These are phyloP conservation scores for Aspergillus sp. DNA, from an alignment of 2,329 filamentous ascomycete genomes.

Conservation along the genomic window DNA sequence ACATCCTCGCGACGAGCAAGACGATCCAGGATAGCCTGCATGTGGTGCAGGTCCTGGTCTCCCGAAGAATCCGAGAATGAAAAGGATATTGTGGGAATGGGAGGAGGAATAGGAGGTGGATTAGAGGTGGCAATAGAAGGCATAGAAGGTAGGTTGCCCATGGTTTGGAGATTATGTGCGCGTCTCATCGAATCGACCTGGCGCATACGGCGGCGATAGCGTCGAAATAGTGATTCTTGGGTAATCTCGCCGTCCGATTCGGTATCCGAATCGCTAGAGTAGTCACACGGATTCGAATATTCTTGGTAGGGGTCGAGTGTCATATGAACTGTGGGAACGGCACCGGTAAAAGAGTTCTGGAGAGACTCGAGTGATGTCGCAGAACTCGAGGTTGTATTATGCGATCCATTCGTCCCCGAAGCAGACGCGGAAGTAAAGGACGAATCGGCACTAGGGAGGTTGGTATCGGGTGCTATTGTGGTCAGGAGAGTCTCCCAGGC, in stretches of 20 bases:
- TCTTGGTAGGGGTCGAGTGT: conserved; percentile 36
- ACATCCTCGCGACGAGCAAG: conserved; percentile 72
- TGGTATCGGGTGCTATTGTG: conserved; percentile 78
- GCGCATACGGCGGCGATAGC: conserved; percentile 19
- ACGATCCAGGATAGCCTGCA: conserved; percentile 71
- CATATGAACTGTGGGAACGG: conserved; percentile 25
- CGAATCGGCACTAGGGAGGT: conserved; percentile 75
- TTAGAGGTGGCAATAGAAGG: neutral
- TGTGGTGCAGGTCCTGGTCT: conserved; percentile 55
- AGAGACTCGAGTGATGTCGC: conserved; percentile 47
- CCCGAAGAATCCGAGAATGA: conserved; percentile 30
- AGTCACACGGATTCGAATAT: conserved; percentile 39
- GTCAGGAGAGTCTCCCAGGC: conserved; percentile 79
- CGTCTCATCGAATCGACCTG: conserved; percentile 23
- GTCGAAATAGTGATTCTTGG: conserved; percentile 20
- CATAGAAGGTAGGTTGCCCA: conserved; percentile 32
- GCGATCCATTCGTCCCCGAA: conserved; percentile 27
- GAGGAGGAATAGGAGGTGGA: conserved; percentile 22
- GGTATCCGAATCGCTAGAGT: conserved; percentile 36
- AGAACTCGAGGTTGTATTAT: conserved; percentile 28
- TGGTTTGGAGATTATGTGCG: conserved; percentile 27
- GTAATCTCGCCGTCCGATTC: conserved; percentile 31
- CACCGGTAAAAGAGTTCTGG: conserved; percentile 23
- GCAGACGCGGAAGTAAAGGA: conserved; percentile 68
- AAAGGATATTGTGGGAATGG: conserved; percentile 33